These are phyloP conservation scores for Penicillium vulpinum DNA, from an alignment of 2,329 filamentous ascomycete genomes.

Conservation along the genomic window DNA sequence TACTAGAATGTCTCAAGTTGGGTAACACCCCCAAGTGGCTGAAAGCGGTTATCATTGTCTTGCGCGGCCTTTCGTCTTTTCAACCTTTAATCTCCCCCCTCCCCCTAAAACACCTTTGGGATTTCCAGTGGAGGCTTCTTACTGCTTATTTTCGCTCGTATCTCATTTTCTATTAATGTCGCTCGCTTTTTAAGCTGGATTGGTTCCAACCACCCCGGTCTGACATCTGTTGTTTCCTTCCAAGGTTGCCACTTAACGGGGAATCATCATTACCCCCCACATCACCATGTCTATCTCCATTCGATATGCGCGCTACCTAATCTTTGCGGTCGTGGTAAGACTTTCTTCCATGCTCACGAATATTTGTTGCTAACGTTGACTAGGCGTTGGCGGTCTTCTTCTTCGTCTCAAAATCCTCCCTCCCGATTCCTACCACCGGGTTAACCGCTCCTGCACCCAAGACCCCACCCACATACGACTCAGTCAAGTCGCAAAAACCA, in stretches of 20 bases:
- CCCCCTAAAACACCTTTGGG: slow-evolving; percentile 7
- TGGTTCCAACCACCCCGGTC: slow-evolving; percentile 7
- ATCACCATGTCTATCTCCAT: slow-evolving; percentile 23
- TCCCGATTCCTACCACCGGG: slow-evolving; percentile 36
- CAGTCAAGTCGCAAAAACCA: slow-evolving; percentile 17
- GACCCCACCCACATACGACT: slow-evolving; percentile 23
- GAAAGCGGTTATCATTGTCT: slow-evolving; percentile 24
- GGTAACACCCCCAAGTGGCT: slow-evolving; percentile 23
- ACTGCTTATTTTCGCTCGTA: neutral
- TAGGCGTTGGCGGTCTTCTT: slow-evolving; percentile 72
- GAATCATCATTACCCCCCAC: slow-evolving; percentile 9
- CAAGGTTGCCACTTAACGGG: slow-evolving; percentile 8
- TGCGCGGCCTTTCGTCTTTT: slow-evolving; percentile 20
- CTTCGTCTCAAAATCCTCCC: slow-evolving; percentile 70
- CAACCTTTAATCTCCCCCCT: slow-evolving; percentile 9
- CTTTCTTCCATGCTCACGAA: neutral
- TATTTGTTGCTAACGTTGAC: neutral
- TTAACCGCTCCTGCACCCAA: slow-evolving; percentile 12
- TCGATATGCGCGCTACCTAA: slow-evolving; percentile 61
- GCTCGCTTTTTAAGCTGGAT: slow-evolving; percentile 7
- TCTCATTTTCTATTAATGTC: slow-evolving; percentile 6
- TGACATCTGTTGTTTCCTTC: slow-evolving; percentile 13
- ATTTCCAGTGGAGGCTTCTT: neutral
- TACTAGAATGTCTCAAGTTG: slow-evolving; percentile 14
- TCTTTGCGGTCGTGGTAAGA: slow-evolving; percentile 81